Evolutionary conservation across 768 basidiomycete species (phyloP), one percentile per base, ranked within the genome.

Genomic region (Podaxis sp.): DNA sequence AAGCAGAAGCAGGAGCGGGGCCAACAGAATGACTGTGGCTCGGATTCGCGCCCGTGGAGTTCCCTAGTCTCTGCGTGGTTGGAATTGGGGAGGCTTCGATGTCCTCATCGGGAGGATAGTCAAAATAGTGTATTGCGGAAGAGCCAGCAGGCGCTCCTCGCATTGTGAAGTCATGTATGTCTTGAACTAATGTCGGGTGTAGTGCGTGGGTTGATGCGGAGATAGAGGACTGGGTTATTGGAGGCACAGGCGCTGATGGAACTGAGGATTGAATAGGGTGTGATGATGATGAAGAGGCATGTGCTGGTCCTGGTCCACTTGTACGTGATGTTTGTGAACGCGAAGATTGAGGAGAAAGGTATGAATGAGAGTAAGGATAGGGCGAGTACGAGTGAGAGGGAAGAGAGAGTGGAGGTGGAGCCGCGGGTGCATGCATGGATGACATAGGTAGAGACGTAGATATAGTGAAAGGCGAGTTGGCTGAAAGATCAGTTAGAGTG

Each of bases 131-230:
- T 40, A 63, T 57, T 13, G 56, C 33, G 66, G 60, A 46, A 65
- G 52, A 49, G 17, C 61, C 9, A 11, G 66, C 56, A 1, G 59
- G 39, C 0, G 53, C 19, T 33, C 55, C 59, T 7, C 64, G 63
- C 30, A 68, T 49, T 19, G 64, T 69, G 30, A 77, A 72, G 28
- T 82, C 77, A 59, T 77, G 77, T 76, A 87, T 72, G 66, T 87
- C 87, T 49, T 83, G 80, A 63, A 80, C 79, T 63, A 89, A 82
- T 15, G 78, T 78, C 2, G 83, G 80, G 66, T 87, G 84, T 64
- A 84, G 74, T 28, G 68, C 58, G 7, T 68, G 63, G 22, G 36
- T 64, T 19, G 52, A 39, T 26, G 30, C 52, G 30, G 40, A n/a
- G 26, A 48, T 54, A 33, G 17, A 5, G 57, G 22, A 12, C 15